Conservation (phyloP, 306 rosid species). For the Notholithocarpus densiflorus region DNA sequence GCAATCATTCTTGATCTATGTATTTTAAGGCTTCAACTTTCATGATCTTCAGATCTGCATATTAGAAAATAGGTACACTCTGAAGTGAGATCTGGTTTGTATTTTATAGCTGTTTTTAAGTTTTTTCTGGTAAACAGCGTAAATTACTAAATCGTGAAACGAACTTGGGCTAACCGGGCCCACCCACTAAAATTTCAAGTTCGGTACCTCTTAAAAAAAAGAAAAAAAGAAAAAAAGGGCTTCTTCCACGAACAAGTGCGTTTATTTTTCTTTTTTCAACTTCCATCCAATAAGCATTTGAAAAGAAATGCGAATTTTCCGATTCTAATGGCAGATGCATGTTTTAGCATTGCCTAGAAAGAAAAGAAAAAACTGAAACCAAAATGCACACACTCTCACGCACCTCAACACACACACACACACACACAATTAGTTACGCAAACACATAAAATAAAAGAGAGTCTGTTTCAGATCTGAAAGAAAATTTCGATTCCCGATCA, state of each 20-base stretch:
- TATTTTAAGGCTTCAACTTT: no score
- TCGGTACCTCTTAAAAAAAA: no score
- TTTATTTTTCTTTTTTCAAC: not conserved
- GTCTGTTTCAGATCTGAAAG: constrained; percentile 52
- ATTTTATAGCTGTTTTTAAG: no score
- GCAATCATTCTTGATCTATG: no score
- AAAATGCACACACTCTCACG: constrained; percentile 21
- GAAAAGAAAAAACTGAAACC: constrained; percentile 36
- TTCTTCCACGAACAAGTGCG: no score
- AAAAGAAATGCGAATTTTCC: constrained; percentile 21
- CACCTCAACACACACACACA: not conserved
- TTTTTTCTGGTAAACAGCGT: no score
- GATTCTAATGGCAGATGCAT: constrained; percentile 45
- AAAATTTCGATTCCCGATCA: not conserved
- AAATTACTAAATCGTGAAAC: no score
- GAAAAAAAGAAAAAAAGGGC: not conserved
- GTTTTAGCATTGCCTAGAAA: not conserved
- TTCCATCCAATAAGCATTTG: not conserved
- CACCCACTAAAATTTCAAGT: no score
- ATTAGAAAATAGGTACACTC: no score
- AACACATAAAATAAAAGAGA: not conserved
- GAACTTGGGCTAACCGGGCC: no score
- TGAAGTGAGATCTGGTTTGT: no score
- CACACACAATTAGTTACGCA: not conserved
- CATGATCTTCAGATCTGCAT: no score